Conservation (phyloP, 169 alveolate species). For the Babesia ovata region DNA sequence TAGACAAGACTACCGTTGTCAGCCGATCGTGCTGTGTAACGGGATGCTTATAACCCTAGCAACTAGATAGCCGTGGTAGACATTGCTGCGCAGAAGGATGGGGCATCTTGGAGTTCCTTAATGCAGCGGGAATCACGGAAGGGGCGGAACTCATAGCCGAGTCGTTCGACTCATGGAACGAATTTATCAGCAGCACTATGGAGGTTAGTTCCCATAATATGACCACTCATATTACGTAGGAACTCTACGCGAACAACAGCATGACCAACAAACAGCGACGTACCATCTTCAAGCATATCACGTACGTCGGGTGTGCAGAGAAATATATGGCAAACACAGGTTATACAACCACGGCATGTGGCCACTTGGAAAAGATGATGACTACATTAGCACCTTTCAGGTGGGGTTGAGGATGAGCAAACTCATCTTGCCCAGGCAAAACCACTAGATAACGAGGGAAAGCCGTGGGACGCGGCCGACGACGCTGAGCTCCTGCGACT, state of each 20-base stretch:
- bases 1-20: not conserved
- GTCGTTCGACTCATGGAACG: conserved; percentile 79
- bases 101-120: conserved; percentile 77
- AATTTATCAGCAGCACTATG: conserved; percentile 71
- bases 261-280: conserved; percentile 82
- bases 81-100: conserved; percentile 72
- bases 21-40: too few relatives aligned
- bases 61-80: not conserved
- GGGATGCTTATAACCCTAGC: not conserved
- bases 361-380: conserved; percentile 78
- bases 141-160: conserved; percentile 81
- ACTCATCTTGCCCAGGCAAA: conserved; percentile 59
- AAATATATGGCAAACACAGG: conserved; percentile 17
- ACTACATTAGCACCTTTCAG: conserved; percentile 78
- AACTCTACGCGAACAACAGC: conserved; percentile 70
- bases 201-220: conserved; percentile 48
- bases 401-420: not conserved
- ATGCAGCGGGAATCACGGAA: conserved; percentile 78
- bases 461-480: conserved; percentile 80
- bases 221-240: conserved; percentile 35
- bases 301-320: conserved; percentile 35
- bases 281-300: conserved; percentile 73
- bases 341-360: conserved; percentile 84
- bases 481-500: conserved; percentile 74
- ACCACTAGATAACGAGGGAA: conserved; percentile 81